Evolutionary conservation across 2,329 filamentous ascomycete species (phyloP), one percentile per base, ranked within the genome.

Genomic region (Ceratocystis albifundus): DNA sequence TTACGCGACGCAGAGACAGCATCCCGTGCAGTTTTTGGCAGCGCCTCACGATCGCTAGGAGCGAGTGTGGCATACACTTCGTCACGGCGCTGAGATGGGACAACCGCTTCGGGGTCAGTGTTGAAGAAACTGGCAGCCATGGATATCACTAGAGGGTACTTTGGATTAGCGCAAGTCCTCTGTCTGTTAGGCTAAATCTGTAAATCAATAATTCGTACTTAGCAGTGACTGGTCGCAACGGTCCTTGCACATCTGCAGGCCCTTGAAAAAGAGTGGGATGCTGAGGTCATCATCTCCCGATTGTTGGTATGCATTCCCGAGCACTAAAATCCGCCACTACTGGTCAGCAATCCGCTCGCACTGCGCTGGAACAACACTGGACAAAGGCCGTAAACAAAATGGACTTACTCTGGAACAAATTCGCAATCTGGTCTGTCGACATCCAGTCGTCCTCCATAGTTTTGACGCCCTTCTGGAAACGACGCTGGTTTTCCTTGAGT

Each of bases 251-350:
- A 94, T 76, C 20, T 86, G 82, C 44, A 96, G 79, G 4, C 92
- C 90, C 72, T 95, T 90, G 71, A 96, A 84, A 74, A 92, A 96
- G 36, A 96, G 80, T 2, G 92, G 91, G 25, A 92, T 83, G 53
- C 66, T 68, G 25, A 65, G 61, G 32, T 53, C 48, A 25, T 68
- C 66, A 20, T 68, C 59, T 15, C 63, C 59, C 15, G 50, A 61
- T 30, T 46, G 45, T 72, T 89, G 85, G 75, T 96, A 96, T 71
- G 86, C 85, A 67, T 87, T 82, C 20, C 84, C 93, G 28, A 96
- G 81, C 12, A 89, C 87, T 83, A 72, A 41, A 36, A 41, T 41
- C 12, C 36, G 36, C 8, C 22, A 6, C 17, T 20, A n/a, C 15
- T 55, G 22, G 41, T 73, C 68, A 76, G 74, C 72, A 69, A 70